Evolutionary conservation across 805 yeast genomes (phyloP).

Genomic region (Candida hungchunana): DNA sequence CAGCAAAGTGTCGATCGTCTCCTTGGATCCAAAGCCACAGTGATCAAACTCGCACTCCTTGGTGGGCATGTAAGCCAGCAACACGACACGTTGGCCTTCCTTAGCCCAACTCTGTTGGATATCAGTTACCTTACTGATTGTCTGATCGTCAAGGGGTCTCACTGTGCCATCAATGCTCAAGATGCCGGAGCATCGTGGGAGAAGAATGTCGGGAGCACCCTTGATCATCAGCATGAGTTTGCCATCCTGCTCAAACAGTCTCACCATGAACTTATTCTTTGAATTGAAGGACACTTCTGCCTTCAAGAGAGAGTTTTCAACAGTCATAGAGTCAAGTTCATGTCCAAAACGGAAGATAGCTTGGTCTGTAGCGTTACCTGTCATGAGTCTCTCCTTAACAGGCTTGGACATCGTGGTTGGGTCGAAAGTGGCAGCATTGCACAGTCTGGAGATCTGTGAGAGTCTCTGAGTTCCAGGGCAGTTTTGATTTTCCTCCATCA

Average conservation of each 20-base stretch:
- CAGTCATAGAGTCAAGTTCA: slow-evolving; percentile 13
- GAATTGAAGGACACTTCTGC: slow-evolving; percentile 41
- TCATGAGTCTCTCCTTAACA: slow-evolving; percentile 24
- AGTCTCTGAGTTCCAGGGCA: slow-evolving; percentile 7
- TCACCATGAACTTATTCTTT: slow-evolving; percentile 41
- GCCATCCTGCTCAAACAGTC: slow-evolving; percentile 21
- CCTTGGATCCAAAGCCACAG: slow-evolving; percentile 10
- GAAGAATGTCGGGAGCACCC: slow-evolving; percentile 44
- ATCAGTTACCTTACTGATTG: slow-evolving; percentile 16
- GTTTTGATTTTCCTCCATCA: background rate
- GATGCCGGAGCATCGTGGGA: slow-evolving; percentile 29
- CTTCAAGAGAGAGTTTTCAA: too few relatives aligned
- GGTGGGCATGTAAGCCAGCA: slow-evolving; percentile 32
- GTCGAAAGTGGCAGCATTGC: slow-evolving; percentile 33
- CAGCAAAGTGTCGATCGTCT: slow-evolving; percentile 13
- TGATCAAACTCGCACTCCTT: slow-evolving; percentile 8
- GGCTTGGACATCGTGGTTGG: slow-evolving; percentile 13
- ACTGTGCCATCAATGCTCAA: slow-evolving; percentile 17
- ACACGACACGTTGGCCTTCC: slow-evolving; percentile 38
- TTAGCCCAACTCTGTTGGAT: slow-evolving; percentile 34
- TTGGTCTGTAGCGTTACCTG: slow-evolving; percentile 48
- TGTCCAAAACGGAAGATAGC: slow-evolving; percentile 38
- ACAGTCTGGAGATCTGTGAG: slow-evolving; percentile 28
- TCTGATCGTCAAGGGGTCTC: slow-evolving; percentile 6
- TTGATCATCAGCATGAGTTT: slow-evolving; percentile 28